Evolutionary conservation across 176 grass and related monocot species (phyloP), one percentile per base, ranked within the genome.

Genomic region (Phyllostachys edulis): DNA sequence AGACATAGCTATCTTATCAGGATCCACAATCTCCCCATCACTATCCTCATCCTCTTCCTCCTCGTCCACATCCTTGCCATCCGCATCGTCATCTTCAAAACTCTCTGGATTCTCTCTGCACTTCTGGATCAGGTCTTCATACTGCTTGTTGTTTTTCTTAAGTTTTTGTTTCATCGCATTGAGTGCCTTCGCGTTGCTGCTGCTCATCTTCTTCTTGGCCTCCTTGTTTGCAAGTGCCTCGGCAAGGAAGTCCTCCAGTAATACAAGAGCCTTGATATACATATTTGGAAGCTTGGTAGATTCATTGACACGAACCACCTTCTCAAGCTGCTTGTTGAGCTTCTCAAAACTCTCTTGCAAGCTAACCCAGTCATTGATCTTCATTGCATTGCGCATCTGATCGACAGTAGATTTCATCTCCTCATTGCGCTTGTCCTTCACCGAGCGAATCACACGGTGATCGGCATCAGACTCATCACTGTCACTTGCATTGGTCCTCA

Each of bases 131-230:
- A 87, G 78, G 13, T 98, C 93, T 80, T 98, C 93, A 46, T 92
- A 98, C 61, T 85, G 89, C 87, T 98, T 98, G 46, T 98, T 98
- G 27, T 98, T 98, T 87, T 98, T 98, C 85, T 95, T 98, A 44
- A 98, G 87, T 66, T 98, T 98, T 59, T 98, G 96, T 67, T 87
- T 98, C 93, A 95, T 90, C 3, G 89, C 88, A 69, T 90, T 98
- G 11, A 98, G 74, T 2, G 96, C 96, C 67, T 93, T 95, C 0
- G 93, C 85, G 38, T 98, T 98, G 80, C 91, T 98, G 83, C 90
- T 98, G 83, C 96, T 98, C 96, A 98, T 98, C 83, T 98, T 98
- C 80, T 93, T 98, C 83, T 98, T 98, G 62, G 87, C 91, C 69
- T 98, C 96, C 79, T 98, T 98, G 54, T 98, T 98, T 10, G 96